Conservation (phyloP, 1,139 yeast species). For the Meyerozyma carpophila region DNA sequence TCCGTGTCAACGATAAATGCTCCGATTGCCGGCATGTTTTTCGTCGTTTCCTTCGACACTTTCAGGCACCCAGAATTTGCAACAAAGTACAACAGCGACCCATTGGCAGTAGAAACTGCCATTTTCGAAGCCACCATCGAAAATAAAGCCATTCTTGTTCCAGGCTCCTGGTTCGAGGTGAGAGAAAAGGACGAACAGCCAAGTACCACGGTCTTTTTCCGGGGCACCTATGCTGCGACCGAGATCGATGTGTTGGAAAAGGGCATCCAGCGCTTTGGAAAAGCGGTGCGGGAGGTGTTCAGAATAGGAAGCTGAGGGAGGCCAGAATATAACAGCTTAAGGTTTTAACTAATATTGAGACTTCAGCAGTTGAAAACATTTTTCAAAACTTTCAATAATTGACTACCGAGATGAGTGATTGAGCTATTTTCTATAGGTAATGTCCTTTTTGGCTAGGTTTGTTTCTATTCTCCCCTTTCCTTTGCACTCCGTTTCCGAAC, state of each 20-base stretch:
- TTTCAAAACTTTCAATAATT: too few species aligned
- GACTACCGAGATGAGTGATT: not conserved
- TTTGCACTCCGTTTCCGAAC: not conserved
- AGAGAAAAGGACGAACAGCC: not conserved
- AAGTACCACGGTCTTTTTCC: not conserved
- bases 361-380: too few species aligned
- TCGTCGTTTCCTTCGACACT: not conserved
- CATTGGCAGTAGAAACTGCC: not conserved
- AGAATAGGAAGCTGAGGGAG: not conserved
- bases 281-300: not conserved
- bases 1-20: not conserved
- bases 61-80: not conserved
- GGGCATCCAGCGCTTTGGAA: not conserved
- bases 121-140: not conserved
- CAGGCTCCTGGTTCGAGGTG: not conserved
- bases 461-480: not conserved
- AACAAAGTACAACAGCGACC: not conserved
- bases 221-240: slow-evolving; percentile 1
- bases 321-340: too few species aligned
- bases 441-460: not conserved
- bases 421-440: not conserved
- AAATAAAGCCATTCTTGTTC: not conserved
- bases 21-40: slow-evolving; percentile 1
- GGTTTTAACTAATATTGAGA: too few species aligned
- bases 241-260: not conserved